A percentile compares a stretch with the other conserved stretches of the same genome.
Evolutionary conservation across 306 rosid genomes (phyloP).

Genomic region (Dalbergia cultrata): DNA sequence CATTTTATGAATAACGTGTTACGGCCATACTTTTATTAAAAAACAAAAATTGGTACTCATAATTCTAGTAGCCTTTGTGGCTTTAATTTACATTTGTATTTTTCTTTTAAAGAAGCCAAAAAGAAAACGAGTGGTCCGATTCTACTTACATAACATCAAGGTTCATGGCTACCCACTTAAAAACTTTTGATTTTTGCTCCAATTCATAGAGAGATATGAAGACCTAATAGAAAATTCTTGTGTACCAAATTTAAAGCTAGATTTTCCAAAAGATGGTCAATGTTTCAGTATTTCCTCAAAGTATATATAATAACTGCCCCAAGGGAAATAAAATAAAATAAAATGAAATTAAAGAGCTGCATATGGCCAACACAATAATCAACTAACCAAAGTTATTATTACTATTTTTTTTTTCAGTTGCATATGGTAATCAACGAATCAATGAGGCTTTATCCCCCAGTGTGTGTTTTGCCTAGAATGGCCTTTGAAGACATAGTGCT

Average conservation of each 20-base stretch:
- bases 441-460: conserved; percentile 92
- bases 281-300: conserved; percentile 8
- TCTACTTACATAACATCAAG: conserved; percentile 17
- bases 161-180: conserved; percentile 51
- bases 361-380: not conserved
- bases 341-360: too few relatives aligned
- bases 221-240: conserved; percentile 31
- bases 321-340: not conserved
- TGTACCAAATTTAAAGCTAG: not conserved
- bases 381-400: conserved; percentile 5
- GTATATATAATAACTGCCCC: not conserved
- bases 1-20: conserved; percentile 47
- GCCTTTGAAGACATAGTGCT: conserved; percentile 83
- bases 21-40: conserved; percentile 41
- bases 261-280: conserved; percentile 35
- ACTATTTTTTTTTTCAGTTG: conserved; percentile 59
- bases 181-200: not conserved
- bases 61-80: not conserved
- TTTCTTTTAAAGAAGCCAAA: conserved; percentile 26
- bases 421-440: conserved; percentile 97
- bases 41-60: not conserved
- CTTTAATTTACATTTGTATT: conserved; percentile 29
- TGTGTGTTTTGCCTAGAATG: conserved; percentile 91
- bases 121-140: conserved; percentile 48
- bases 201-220: conserved; percentile 18